Conservation (phyloP, 1,284 basidiomycete species). For the Ganoderma sinense region DNA sequence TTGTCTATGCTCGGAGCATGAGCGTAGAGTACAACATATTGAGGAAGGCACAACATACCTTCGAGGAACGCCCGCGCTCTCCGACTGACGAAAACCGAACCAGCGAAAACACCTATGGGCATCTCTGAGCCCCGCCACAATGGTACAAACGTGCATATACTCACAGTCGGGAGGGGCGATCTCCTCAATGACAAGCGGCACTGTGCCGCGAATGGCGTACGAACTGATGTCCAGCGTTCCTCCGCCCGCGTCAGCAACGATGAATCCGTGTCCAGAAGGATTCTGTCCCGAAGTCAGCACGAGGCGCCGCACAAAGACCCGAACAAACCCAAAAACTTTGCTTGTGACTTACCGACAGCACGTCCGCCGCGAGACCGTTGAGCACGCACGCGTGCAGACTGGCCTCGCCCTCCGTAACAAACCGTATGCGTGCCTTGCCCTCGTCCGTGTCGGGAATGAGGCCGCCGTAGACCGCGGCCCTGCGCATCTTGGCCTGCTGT, state of each 20-base stretch:
- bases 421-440: constrained; percentile 72
- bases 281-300: constrained; percentile 48
- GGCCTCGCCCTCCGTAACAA: constrained; percentile 84
- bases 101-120: constrained; percentile 71
- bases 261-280: constrained; percentile 74
- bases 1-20: constrained; percentile 54
- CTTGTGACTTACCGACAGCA: constrained; percentile 62
- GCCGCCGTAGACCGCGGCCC: constrained; percentile 70
- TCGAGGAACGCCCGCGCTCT: constrained; percentile 73
- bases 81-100: constrained; percentile 82
- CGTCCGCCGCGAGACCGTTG: constrained; percentile 76
- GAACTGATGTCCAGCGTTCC: constrained; percentile 83
- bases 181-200: constrained; percentile 79
- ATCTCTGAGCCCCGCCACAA: constrained; percentile 15
- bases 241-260: constrained; percentile 82
- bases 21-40: neutral
- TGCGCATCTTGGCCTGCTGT: constrained; percentile 79
- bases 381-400: constrained; percentile 80
- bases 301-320: neutral
- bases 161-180: constrained; percentile 81
- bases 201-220: constrained; percentile 71
- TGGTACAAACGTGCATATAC: constrained; percentile 32
- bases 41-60: constrained; percentile 46
- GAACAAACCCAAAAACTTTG: constrained; percentile 16
- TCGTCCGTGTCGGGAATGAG: constrained; percentile 76